phyloP scores from a whole-genome alignment of 129 eudicot genomes.

The Erigeron canadensis region DNA sequence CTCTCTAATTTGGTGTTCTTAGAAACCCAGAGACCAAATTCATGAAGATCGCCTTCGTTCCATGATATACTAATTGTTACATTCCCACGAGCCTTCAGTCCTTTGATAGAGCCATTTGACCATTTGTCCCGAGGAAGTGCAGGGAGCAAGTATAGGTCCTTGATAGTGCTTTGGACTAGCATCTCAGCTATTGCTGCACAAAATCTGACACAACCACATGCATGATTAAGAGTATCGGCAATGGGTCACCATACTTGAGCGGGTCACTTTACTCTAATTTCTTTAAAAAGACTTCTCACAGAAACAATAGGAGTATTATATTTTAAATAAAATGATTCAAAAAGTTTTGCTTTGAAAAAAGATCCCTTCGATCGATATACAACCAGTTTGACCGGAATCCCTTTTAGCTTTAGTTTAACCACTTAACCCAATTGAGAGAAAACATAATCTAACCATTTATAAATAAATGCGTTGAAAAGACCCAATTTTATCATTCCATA shows the following conservation, averaged over 20 bases:
- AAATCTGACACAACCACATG: slow-evolving; percentile 40
- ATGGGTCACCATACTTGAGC: background rate
- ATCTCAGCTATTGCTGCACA: slow-evolving; percentile 87
- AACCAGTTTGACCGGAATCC: background rate
- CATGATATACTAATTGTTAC: slow-evolving; percentile 69
- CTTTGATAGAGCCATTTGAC: slow-evolving; percentile 77
- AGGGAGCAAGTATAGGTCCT: slow-evolving; percentile 79
- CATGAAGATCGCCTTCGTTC: slow-evolving; percentile 73
- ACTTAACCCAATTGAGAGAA: background rate
- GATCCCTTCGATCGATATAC: background rate
- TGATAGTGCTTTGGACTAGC: slow-evolving; percentile 81
- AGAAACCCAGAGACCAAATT: slow-evolving; percentile 67
- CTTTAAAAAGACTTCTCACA: no score
- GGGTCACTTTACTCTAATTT: no score
- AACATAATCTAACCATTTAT: background rate
- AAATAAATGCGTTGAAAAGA: background rate
- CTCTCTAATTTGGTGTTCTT: slow-evolving; percentile 13
- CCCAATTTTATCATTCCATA: background rate
- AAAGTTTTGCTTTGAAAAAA: background rate
- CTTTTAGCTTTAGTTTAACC: background rate
- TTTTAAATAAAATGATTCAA: background rate
- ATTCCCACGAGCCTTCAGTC: slow-evolving; percentile 84
- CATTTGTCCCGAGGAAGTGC: slow-evolving; percentile 88
- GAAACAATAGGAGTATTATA: background rate
- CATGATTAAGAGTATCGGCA: background rate